A percentile compares a stretch with the other conserved stretches of the same genome.
These are phyloP conservation scores for Monilinia laxa DNA, from an alignment of 2,329 filamentous ascomycete genomes.

Conservation along the genomic window DNA sequence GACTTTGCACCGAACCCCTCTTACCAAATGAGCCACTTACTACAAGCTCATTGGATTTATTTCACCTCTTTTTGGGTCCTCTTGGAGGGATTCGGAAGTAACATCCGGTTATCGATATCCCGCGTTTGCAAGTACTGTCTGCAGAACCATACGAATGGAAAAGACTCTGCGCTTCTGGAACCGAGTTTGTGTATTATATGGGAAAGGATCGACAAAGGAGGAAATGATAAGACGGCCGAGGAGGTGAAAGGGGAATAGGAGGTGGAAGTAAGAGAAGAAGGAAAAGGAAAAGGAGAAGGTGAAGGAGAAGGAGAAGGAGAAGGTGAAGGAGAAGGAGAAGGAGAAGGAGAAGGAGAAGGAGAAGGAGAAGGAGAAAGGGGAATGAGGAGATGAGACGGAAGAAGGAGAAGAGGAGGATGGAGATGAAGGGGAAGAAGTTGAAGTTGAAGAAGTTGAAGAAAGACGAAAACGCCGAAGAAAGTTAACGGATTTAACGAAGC, in stretches of 20 bases:
- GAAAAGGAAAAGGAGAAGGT: neutral
- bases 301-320: neutral
- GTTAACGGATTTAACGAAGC: too few relatives aligned
- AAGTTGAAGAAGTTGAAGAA: neutral
- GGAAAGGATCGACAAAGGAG: too few relatives aligned
- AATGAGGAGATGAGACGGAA: neutral
- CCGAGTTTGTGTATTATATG: too few relatives aligned
- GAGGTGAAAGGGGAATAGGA: neutral
- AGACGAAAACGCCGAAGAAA: neutral
- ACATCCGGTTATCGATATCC: conserved; percentile 1
- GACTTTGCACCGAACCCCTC: neutral
- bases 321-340: neutral
- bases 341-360: neutral
- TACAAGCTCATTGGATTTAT: neutral
- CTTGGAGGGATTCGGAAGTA: neutral
- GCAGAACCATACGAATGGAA: neutral
- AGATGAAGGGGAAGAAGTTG: neutral
- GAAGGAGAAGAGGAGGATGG: neutral
- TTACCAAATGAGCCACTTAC: neutral
- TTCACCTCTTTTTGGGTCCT: neutral
- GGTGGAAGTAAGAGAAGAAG: neutral
- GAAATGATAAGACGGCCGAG: too few relatives aligned
- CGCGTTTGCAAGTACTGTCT: neutral
- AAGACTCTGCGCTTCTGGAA: neutral
- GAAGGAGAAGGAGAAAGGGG: neutral